These are phyloP conservation scores for Cyphellophora attinorum DNA, from an alignment of 2,329 filamentous ascomycete species.

Conservation along the genomic window DNA sequence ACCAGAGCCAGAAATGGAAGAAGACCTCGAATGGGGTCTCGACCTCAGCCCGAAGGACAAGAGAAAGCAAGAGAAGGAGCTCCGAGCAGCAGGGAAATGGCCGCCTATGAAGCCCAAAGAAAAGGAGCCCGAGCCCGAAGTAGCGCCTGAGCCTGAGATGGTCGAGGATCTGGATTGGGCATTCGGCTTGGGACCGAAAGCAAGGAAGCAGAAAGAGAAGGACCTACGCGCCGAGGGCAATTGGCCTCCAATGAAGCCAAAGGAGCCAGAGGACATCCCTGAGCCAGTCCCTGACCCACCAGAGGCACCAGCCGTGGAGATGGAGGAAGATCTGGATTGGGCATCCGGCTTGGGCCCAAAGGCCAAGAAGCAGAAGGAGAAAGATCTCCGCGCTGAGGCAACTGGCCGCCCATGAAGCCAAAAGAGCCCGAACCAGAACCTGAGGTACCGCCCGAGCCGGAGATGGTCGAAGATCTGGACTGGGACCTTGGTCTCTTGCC, in stretches of 20 bases:
- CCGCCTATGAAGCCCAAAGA: constrained; percentile 16
- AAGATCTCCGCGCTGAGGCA: constrained; percentile 10
- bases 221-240: constrained; percentile 9
- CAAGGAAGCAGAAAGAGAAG: constrained; percentile 28
- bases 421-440: constrained; percentile 17
- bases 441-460: constrained; percentile 23
- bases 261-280: constrained; percentile 10
- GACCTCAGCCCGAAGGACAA: constrained; percentile 22
- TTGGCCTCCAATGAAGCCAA: constrained; percentile 6
- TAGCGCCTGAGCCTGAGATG: neutral
- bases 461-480: constrained; percentile 17
- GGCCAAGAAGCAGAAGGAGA: constrained; percentile 28
- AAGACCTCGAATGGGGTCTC: constrained; percentile 23
- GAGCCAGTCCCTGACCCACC: constrained; percentile 13
- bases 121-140: constrained; percentile 16
- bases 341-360: constrained; percentile 7
- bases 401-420: constrained; percentile 7
- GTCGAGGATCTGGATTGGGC: constrained; percentile 1
- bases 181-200: constrained; percentile 8
- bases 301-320: neutral
- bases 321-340: constrained; percentile 1
- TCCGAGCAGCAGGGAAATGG: constrained; percentile 9
- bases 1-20: constrained; percentile 16
- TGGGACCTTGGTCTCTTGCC: constrained; percentile 15
- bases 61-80: constrained; percentile 21